These are phyloP conservation scores for Actinidia chinensis DNA, from an alignment of 179 eudicot genomes.

Conservation along the genomic window DNA sequence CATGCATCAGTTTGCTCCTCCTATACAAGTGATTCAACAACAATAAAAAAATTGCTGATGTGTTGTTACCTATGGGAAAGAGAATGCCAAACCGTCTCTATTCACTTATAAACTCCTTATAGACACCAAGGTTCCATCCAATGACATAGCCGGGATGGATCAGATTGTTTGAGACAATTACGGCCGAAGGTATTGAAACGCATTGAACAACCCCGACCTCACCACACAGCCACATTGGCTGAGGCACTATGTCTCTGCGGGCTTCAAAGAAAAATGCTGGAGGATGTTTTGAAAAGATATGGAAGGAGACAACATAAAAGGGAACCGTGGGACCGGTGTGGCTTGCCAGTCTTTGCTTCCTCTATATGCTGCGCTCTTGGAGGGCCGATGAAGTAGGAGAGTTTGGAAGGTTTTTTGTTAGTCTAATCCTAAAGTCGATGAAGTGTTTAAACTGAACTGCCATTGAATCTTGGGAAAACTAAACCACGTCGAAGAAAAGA, in stretches of 20 bases:
- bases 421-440: slow-evolving; percentile 38
- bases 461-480: slow-evolving; percentile 76
- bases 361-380: slow-evolving; percentile 66
- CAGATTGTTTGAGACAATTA: slow-evolving; percentile 79
- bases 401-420: slow-evolving; percentile 64
- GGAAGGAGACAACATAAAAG: slow-evolving; percentile 47
- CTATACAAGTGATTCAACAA: slow-evolving; percentile 67
- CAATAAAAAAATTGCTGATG: slow-evolving; percentile 75
- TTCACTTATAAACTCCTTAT: slow-evolving; percentile 71
- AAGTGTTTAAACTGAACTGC: slow-evolving; percentile 64
- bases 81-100: slow-evolving; percentile 56
- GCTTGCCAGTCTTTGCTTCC: slow-evolving; percentile 46
- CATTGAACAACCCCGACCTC: too few species aligned
- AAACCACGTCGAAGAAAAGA: too few species aligned
- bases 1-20: slow-evolving; percentile 74
- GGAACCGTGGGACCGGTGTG: slow-evolving; percentile 36
- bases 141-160: slow-evolving; percentile 79
- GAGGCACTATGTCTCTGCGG: slow-evolving; percentile 54
- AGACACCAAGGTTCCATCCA: slow-evolving; percentile 66
- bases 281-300: slow-evolving; percentile 61
- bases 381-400: slow-evolving; percentile 65
- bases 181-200: slow-evolving; percentile 65
- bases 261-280: slow-evolving; percentile 72
- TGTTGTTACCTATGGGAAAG: slow-evolving; percentile 77
- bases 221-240: slow-evolving; percentile 44